Evolutionary conservation across 371 early-diverging fungal species (phyloP), one percentile per base, ranked within the genome.

Genomic region (Dipsacomyces acuminosporus): DNA sequence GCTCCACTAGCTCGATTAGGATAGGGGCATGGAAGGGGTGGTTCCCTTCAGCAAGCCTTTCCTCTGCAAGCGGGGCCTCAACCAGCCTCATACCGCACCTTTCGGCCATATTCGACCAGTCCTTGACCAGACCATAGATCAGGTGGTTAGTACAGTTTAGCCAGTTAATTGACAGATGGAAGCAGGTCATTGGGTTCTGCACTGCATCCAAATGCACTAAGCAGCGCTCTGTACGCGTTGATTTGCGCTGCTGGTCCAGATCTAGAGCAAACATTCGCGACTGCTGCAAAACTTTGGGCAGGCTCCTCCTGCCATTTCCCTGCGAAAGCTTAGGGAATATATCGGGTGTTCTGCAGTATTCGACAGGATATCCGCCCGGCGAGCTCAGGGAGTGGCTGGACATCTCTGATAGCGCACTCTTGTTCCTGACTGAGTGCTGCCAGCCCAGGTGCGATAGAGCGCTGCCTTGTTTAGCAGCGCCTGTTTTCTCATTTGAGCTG

Each of bases 91-190:
- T 74, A 1, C 96, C 95, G 58, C 89, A 91, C 44, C 86, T 82
- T 49, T 94, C 93, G 0, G 95, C 94, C 22, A 79, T 79, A 19
- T 91, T 74, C 26, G 83, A 66, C 98, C 97, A 96, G 14, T 77
- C 74, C 36, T 80, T 82, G 17, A 96, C 74, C 45, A 93, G 71
- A 51, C 95, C 94, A 51, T 95, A 92, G 17, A 98, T 83, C 18
- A 93, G 72, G 23, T 89, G 79, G 5, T 94, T 88, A 1, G 94
- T 93, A 66, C 97, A 96, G 22, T 90, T 90, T 7, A 96, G 76
- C 98, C 98, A 98, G 67, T 93, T 88, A 20, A 98, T 65, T 59
- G 93, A 90, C 48, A 96, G 86, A 53, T 96, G 96, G 58, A 89
- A 96, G 71, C 90, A 90, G 47, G 85, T 84, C 23, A 76, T 74